A percentile compares a stretch with the other conserved stretches of the same genome.
Conservation (phyloP, 176 grass and related monocot species). For the Cymbopogon citratus region DNA sequence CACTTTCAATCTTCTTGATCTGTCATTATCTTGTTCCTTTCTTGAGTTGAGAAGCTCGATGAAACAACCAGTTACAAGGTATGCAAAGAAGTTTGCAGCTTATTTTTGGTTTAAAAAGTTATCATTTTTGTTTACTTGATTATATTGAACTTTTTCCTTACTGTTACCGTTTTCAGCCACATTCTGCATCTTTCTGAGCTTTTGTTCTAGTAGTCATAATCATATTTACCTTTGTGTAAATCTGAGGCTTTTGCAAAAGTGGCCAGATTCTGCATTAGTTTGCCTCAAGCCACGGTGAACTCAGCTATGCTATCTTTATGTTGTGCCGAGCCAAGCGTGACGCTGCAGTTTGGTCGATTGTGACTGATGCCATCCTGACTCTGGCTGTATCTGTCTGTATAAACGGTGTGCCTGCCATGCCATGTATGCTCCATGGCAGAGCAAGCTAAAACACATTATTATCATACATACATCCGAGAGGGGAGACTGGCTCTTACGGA, state of each 20-base stretch:
- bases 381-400: neutral
- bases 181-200: neutral
- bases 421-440: neutral
- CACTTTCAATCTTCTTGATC: neutral
- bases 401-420: neutral
- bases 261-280: too few species aligned
- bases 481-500: neutral
- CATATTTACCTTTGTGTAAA: neutral
- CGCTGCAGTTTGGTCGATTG: neutral
- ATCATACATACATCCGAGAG: neutral
- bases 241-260: too few species aligned
- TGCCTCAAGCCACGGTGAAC: neutral
- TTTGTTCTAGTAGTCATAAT: neutral
- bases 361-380: neutral
- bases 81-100: neutral
- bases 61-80: neutral
- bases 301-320: neutral
- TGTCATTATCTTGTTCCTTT: neutral
- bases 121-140: too few species aligned
- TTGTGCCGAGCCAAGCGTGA: neutral
- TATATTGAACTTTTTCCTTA: too few species aligned
- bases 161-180: too few species aligned
- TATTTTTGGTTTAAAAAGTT: too few species aligned
- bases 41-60: neutral
- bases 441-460: neutral